phyloP scores from a whole-genome alignment of 768 basidiomycete species.

The Suillus placidus region DNA sequence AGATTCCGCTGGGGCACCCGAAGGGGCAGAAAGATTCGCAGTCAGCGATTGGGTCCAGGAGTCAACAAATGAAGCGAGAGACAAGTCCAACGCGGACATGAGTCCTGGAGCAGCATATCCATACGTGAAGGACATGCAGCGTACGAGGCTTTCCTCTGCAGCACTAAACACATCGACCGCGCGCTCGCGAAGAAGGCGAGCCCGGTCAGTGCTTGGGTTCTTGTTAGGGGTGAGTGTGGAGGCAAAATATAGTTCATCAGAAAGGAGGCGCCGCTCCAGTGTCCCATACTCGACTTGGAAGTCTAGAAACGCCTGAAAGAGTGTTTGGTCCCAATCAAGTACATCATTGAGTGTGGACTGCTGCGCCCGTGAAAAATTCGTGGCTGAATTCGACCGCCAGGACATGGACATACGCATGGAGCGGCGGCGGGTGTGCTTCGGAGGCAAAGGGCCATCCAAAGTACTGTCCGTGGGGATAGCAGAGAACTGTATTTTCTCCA shows the following conservation, averaged over 20 bases:
- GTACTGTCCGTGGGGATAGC: constrained; percentile 22
- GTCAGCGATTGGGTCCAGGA: constrained; percentile 58
- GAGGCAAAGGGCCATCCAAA: constrained; percentile 21
- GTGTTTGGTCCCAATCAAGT: constrained; percentile 84
- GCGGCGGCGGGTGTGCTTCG: constrained; percentile 48
- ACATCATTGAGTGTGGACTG: constrained; percentile 32
- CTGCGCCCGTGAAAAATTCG: constrained; percentile 11
- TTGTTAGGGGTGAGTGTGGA: constrained; percentile 25
- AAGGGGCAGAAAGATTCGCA: constrained; percentile 31
- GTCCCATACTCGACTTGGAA: constrained; percentile 83
- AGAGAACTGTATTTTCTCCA: constrained; percentile 68
- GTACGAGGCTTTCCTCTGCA: constrained; percentile 77
- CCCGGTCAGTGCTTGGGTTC: constrained; percentile 45
- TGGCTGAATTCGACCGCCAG: constrained; percentile 45
- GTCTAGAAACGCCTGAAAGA: constrained; percentile 94
- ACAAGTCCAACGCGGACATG: constrained; percentile 71
- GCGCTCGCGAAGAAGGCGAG: constrained; percentile 70
- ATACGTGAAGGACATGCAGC: constrained; percentile 83
- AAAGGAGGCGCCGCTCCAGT: constrained; percentile 74
- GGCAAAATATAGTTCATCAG: constrained; percentile 54
- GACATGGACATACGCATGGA: constrained; percentile 71
- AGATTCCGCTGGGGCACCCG: constrained; percentile 33
- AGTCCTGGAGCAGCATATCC: constrained; percentile 83
- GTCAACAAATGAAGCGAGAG: constrained; percentile 72
- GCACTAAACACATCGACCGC: constrained; percentile 73